phyloP scores from a whole-genome alignment of 306 rosid species.

The Alnus rubra region DNA sequence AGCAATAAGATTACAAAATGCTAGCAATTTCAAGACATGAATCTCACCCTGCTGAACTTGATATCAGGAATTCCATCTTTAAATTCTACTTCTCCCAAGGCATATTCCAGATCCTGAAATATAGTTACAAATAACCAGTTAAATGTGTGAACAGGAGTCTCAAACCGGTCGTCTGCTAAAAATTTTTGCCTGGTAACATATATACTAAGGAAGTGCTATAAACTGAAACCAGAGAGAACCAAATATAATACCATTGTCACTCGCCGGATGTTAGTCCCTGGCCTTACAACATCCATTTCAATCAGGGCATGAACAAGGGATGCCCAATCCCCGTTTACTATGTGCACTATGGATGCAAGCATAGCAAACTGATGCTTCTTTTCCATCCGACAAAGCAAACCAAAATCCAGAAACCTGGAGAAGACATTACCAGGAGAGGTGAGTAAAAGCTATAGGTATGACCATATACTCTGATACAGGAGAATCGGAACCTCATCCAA shows the following conservation, averaged over 20 bases:
- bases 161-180: constrained; percentile 1
- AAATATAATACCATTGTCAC: constrained; percentile 62
- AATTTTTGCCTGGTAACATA: not conserved
- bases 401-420: constrained; percentile 90
- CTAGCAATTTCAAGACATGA: constrained; percentile 25
- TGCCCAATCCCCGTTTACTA: constrained; percentile 96
- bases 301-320: constrained; percentile 70
- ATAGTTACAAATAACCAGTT: constrained; percentile 23
- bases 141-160: constrained; percentile 17
- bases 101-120: constrained; percentile 88
- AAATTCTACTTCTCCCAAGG: constrained; percentile 84
- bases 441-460: constrained; percentile 5
- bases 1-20: constrained; percentile 19
- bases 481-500: constrained; percentile 24
- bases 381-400: constrained; percentile 97
- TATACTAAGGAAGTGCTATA: not conserved
- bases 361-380: constrained; percentile 88
- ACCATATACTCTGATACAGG: constrained; percentile 7
- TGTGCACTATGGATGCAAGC: constrained; percentile 96
- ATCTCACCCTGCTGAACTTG: constrained; percentile 90
- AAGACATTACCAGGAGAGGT: constrained; percentile 17
- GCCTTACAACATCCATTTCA: constrained; percentile 88
- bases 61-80: constrained; percentile 91
- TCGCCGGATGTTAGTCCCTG: constrained; percentile 78
- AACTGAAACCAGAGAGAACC: constrained; percentile 23